phyloP scores from a whole-genome alignment of 768 basidiomycete genomes.

The Gelatoporia subvermispora region DNA sequence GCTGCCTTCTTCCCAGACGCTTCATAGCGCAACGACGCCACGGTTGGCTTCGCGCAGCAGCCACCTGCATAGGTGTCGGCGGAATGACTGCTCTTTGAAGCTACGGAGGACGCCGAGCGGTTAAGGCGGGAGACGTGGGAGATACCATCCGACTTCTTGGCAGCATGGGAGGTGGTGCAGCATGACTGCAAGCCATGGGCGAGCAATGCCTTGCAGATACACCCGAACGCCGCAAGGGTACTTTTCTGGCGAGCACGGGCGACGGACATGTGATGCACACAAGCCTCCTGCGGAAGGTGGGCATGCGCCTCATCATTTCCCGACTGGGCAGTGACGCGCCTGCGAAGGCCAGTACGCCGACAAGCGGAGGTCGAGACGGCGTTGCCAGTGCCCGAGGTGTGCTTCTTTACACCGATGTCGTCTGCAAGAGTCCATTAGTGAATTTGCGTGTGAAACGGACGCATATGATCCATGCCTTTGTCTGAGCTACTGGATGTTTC shows the following conservation, averaged over 20 bases:
- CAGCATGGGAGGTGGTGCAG: constrained; percentile 11
- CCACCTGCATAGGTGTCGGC: not conserved
- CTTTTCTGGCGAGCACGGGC: constrained; percentile 22
- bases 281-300: constrained; percentile 15
- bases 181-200: constrained; percentile 23
- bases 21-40: not conserved
- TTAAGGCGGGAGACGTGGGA: not conserved
- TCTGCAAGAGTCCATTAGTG: not conserved
- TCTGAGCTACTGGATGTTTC: too few species aligned
- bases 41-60: not conserved
- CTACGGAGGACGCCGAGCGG: not conserved
- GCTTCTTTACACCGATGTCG: not conserved
- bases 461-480: not conserved
- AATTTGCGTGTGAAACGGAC: not conserved
- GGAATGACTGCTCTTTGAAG: not conserved
- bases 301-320: constrained; percentile 1
- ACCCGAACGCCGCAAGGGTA: constrained; percentile 24
- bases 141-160: not conserved
- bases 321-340: constrained; percentile 3
- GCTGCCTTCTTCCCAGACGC: not conserved
- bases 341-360: constrained; percentile 10
- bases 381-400: not conserved
- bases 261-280: constrained; percentile 20
- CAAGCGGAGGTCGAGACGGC: not conserved
- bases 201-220: constrained; percentile 24